Conservation (phyloP, 768 basidiomycete genomes). For the Boletus sp. region DNA sequence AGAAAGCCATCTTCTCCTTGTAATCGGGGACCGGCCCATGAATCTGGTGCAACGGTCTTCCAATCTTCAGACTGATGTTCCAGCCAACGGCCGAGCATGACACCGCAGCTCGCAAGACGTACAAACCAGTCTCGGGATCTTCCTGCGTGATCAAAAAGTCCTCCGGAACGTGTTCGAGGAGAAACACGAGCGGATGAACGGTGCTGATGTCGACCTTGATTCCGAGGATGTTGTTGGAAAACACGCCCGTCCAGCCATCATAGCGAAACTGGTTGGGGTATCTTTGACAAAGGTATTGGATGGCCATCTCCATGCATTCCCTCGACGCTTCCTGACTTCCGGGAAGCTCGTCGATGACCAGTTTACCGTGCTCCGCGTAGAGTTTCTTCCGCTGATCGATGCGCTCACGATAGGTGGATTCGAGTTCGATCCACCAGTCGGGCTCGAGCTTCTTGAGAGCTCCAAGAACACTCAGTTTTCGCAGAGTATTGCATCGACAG, state of each 20-base stretch:
- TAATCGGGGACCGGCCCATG: slow-evolving; percentile 50
- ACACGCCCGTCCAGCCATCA: slow-evolving; percentile 34
- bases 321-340: slow-evolving; percentile 48
- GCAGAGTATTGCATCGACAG: not conserved
- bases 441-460: slow-evolving; percentile 50
- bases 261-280: slow-evolving; percentile 53
- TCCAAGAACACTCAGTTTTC: slow-evolving; percentile 4
- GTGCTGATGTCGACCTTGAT: slow-evolving; percentile 27
- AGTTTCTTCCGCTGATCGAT: slow-evolving; percentile 43
- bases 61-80: slow-evolving; percentile 48
- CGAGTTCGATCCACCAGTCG: slow-evolving; percentile 58
- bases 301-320: slow-evolving; percentile 55
- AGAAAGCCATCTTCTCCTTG: slow-evolving; percentile 46
- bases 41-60: slow-evolving; percentile 44
- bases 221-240: slow-evolving; percentile 44
- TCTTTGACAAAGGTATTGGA: slow-evolving; percentile 55
- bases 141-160: slow-evolving; percentile 46
- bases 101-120: slow-evolving; percentile 45
- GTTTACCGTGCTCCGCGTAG: slow-evolving; percentile 38
- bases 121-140: slow-evolving; percentile 43
- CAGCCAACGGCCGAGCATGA: slow-evolving; percentile 50
- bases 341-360: slow-evolving; percentile 45
- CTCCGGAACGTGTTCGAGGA: slow-evolving; percentile 53
- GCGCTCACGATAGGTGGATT: slow-evolving; percentile 47
- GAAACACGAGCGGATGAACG: slow-evolving; percentile 39